Evolutionary conservation across 148 eudicot species (phyloP).

Genomic region (Spergularia bocconei): DNA sequence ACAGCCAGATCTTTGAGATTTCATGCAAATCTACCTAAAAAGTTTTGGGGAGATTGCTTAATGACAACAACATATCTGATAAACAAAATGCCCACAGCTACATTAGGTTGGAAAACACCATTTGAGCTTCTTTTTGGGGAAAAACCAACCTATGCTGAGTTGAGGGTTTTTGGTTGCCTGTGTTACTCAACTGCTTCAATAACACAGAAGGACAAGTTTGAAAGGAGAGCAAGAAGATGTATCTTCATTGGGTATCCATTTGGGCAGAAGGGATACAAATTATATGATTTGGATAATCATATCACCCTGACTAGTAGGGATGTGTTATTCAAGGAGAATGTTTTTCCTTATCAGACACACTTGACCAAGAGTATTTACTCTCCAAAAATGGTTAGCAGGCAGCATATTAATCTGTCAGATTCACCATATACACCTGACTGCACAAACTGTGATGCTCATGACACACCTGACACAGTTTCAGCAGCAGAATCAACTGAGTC

Average conservation of each 20-base stretch:
- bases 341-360: not conserved
- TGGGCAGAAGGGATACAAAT: not conserved
- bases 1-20: not conserved
- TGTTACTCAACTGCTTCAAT: not conserved
- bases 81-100: not conserved
- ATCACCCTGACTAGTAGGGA: not conserved
- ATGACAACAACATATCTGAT: not conserved
- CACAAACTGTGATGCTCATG: conserved; percentile 1
- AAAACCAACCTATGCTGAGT: accelerated
- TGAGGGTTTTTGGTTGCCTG: not conserved
- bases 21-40: not conserved
- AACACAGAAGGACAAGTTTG: not conserved
- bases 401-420: no score
- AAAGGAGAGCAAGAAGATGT: not conserved
- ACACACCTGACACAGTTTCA: no score
- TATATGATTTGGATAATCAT: not conserved
- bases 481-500: no score
- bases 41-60: no score
- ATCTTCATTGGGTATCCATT: not conserved
- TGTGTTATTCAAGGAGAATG: not conserved
- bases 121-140: not conserved
- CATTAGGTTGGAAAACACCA: not conserved
- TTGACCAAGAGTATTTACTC: no score
- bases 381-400: no score
- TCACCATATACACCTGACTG: no score